Percentiles rank a stretch among this genome's conserved stretches.
These are phyloP conservation scores for Candida chilensis DNA, from an alignment of 805 yeast species.

Conservation along the genomic window DNA sequence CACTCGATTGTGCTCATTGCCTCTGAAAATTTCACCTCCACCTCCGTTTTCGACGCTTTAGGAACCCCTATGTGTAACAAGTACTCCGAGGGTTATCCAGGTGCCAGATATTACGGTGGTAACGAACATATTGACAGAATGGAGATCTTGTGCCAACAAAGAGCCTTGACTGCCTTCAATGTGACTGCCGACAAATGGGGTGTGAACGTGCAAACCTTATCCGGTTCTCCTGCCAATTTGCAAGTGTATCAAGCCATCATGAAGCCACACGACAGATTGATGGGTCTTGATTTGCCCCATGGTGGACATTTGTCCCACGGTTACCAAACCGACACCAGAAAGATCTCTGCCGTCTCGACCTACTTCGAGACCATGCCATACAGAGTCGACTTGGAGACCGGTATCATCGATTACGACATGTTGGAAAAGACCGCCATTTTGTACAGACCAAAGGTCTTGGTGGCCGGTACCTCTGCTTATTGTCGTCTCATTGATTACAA, in stretches of 20 bases:
- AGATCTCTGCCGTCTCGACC: conserved; percentile 92
- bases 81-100: conserved; percentile 99
- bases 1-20: conserved; percentile 93
- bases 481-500: conserved; percentile 94
- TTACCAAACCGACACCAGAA: conserved; percentile 88
- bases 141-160: conserved; percentile 84
- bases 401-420: conserved; percentile 92
- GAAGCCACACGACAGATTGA: conserved; percentile 92
- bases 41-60: conserved; percentile 90
- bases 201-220: conserved; percentile 91
- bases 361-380: conserved; percentile 99
- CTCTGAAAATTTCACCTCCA: conserved; percentile 94
- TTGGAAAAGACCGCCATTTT: conserved; percentile 84
- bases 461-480: conserved; percentile 98
- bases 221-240: conserved; percentile 97
- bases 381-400: conserved; percentile 86
- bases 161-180: conserved; percentile 87
- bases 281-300: conserved; percentile 98
- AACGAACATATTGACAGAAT: conserved; percentile 94
- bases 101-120: conserved; percentile 98
- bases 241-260: conserved; percentile 93
- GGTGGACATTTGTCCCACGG: conserved; percentile 99
- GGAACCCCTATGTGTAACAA: conserved; percentile 98
- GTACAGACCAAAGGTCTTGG: conserved; percentile 93
- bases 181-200: conserved; percentile 88